Conservation (phyloP, 2,329 filamentous ascomycete genomes). For the Colletotrichum zoysiae region DNA sequence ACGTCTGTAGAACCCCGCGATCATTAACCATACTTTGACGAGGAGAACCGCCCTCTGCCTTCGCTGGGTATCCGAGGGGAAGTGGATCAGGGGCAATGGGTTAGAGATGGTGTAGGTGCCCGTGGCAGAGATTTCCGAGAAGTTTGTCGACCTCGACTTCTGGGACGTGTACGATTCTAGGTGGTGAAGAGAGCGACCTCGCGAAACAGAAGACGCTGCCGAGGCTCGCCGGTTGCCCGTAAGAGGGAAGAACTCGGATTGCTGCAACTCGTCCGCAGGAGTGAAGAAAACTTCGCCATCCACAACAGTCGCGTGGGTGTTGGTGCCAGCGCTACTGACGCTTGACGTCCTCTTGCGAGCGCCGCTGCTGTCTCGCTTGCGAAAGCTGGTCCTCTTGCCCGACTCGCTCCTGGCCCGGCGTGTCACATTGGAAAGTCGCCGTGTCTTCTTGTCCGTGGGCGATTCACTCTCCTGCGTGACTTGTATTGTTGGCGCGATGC, state of each 20-base stretch:
- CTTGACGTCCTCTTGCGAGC: slow-evolving; percentile 59
- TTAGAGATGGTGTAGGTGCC: slow-evolving; percentile 60
- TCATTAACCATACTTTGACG: slow-evolving; percentile 88
- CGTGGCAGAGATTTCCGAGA: slow-evolving; percentile 55
- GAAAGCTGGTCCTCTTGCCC: slow-evolving; percentile 63
- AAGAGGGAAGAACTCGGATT: slow-evolving; percentile 60
- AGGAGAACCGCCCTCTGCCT: slow-evolving; percentile 67
- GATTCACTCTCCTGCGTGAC: slow-evolving; percentile 75
- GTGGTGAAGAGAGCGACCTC: slow-evolving; percentile 58
- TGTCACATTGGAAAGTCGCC: slow-evolving; percentile 53
- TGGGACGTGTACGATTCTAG: slow-evolving; percentile 61
- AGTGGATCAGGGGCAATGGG: slow-evolving; percentile 65
- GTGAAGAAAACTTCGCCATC: slow-evolving; percentile 67
- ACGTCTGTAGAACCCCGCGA: slow-evolving; percentile 87
- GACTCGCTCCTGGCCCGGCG: slow-evolving; percentile 59
- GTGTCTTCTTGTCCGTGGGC: slow-evolving; percentile 52
- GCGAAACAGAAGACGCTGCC: slow-evolving; percentile 57
- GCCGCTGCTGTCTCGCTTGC: slow-evolving; percentile 64
- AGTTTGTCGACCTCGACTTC: slow-evolving; percentile 55
- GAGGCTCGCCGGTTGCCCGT: slow-evolving; percentile 56
- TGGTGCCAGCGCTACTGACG: slow-evolving; percentile 54
- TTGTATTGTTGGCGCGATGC: slow-evolving; percentile 77
- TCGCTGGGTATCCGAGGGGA: slow-evolving; percentile 66
- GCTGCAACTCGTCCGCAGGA: slow-evolving; percentile 58
- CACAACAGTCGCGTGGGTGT: slow-evolving; percentile 55